phyloP scores from a whole-genome alignment of 2,329 filamentous ascomycete genomes.

The Cadophora sp. region DNA sequence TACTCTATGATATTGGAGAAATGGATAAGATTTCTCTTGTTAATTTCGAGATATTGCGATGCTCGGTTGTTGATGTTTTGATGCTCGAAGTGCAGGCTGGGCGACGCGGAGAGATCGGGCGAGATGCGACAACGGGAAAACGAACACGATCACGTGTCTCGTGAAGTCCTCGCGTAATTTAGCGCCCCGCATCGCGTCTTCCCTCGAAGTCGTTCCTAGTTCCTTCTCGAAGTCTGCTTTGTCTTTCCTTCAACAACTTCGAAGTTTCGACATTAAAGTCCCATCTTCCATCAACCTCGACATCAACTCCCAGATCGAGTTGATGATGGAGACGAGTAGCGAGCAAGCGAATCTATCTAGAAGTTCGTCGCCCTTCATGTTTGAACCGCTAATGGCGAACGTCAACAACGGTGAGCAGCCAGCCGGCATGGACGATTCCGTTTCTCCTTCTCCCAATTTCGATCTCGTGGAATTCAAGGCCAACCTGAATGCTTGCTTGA shows the following conservation, averaged over 20 bases:
- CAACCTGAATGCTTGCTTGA: slow-evolving; percentile 22
- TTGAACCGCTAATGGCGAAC: not conserved
- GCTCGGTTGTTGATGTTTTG: not conserved
- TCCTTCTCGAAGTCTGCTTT: not conserved
- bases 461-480: not conserved
- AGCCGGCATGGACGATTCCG: not conserved
- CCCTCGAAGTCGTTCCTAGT: not conserved
- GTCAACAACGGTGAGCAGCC: not conserved
- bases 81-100: not conserved
- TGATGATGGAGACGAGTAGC: too few species aligned
- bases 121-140: not conserved
- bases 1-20: too few species aligned
- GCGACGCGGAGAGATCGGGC: not conserved
- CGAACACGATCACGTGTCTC: not conserved
- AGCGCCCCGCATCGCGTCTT: slow-evolving; percentile 1
- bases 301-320: not conserved
- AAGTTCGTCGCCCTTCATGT: too few species aligned
- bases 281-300: not conserved
- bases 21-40: too few species aligned
- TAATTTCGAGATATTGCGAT: not conserved
- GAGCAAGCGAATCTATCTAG: too few species aligned
- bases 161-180: not conserved
- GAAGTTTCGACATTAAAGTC: not conserved
- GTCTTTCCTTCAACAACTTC: not conserved
- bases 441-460: not conserved